Conservation (phyloP, 2,329 filamentous ascomycete species). For the Chrysoporthe cubensis region DNA sequence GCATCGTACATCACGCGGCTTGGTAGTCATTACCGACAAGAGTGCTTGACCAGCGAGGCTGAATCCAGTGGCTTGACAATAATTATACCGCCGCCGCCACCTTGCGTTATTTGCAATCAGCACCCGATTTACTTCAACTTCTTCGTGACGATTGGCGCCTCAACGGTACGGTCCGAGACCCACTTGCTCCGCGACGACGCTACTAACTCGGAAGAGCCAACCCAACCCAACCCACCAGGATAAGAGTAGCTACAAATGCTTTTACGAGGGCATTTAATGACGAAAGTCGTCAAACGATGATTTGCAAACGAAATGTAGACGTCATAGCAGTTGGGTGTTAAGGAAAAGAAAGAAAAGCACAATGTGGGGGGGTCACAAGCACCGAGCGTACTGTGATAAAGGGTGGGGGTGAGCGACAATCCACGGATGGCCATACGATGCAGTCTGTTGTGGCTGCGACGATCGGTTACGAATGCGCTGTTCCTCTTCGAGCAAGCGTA, state of each 20-base stretch:
- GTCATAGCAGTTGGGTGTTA: neutral
- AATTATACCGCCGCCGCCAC: neutral
- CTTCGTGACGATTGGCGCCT: neutral
- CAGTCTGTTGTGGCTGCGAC: slow-evolving; percentile 4
- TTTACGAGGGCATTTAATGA: neutral
- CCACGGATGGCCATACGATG: too few relatives aligned
- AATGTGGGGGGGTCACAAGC: neutral
- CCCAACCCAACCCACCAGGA: neutral
- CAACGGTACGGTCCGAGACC: neutral
- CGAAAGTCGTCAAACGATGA: neutral
- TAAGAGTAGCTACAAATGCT: neutral
- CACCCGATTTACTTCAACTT: too few relatives aligned
- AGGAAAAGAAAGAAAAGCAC: neutral
- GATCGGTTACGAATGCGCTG: slow-evolving; percentile 1
- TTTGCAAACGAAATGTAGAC: neutral
- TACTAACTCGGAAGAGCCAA: neutral
- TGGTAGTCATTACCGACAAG: neutral
- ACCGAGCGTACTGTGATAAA: neutral
- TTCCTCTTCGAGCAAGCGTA: slow-evolving; percentile 1
- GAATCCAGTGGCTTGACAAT: neutral
- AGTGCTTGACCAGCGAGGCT: neutral
- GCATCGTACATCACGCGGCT: too few relatives aligned
- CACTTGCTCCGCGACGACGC: neutral
- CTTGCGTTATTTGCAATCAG: too few relatives aligned
- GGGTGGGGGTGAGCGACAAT: too few relatives aligned